Conservation (phyloP, 1,284 basidiomycete species). For the Somion occarium region DNA sequence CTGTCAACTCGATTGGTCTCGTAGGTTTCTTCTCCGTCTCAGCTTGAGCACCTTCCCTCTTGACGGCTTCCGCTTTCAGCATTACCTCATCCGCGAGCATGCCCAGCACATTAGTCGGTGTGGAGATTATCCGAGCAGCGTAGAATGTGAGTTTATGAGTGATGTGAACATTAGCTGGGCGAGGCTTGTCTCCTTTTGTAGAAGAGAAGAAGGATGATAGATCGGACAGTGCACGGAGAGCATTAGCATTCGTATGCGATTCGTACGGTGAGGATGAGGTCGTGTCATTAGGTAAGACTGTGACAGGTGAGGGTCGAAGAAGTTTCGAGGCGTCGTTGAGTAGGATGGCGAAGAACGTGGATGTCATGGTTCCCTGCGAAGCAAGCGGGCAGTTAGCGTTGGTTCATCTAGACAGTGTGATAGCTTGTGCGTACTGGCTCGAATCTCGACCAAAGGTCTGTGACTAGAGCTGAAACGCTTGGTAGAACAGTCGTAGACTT, state of each 20-base stretch:
- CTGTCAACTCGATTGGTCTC: background rate
- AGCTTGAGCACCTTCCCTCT: slow-evolving; percentile 13
- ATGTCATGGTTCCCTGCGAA: slow-evolving; percentile 41
- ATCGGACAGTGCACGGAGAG: slow-evolving; percentile 52
- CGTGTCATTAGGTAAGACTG: slow-evolving; percentile 20
- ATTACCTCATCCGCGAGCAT: slow-evolving; percentile 39
- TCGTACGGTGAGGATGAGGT: slow-evolving; percentile 16
- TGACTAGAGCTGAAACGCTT: slow-evolving; percentile 45
- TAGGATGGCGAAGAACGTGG: slow-evolving; percentile 45
- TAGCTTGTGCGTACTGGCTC: slow-evolving; percentile 48
- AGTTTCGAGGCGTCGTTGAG: slow-evolving; percentile 49
- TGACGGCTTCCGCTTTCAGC: slow-evolving; percentile 21
- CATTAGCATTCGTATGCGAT: slow-evolving; percentile 35
- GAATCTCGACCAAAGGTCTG: slow-evolving; percentile 58
- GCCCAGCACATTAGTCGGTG: slow-evolving; percentile 33
- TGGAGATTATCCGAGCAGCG: slow-evolving; percentile 43
- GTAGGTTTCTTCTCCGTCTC: background rate
- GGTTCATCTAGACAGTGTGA: background rate
- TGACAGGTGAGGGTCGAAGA: slow-evolving; percentile 43
- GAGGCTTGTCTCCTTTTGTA: background rate
- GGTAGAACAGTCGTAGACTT: slow-evolving; percentile 46
- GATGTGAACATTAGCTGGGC: slow-evolving; percentile 25
- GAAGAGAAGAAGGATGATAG: slow-evolving; percentile 34
- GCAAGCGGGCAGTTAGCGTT: background rate
- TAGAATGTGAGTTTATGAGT: slow-evolving; percentile 56